phyloP scores from a whole-genome alignment of 2,329 filamentous ascomycete genomes.

The Sarocladium oryzae region DNA sequence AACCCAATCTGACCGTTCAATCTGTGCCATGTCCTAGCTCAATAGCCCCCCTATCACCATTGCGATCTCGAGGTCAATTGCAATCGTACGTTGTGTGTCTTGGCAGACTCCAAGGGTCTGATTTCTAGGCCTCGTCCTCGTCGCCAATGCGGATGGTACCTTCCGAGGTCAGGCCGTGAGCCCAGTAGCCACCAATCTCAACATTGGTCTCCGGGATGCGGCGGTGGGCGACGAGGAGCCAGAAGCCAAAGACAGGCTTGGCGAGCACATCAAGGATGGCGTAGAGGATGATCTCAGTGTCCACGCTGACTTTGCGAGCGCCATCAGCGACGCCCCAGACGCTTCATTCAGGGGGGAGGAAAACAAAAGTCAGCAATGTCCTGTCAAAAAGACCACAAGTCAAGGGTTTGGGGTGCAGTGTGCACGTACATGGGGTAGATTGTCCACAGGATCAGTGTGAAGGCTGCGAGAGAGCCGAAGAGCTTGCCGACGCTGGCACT shows the following conservation, averaged over 20 bases:
- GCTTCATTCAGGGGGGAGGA: too few species aligned
- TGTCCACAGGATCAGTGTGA: conserved; percentile 20
- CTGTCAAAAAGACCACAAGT: too few species aligned
- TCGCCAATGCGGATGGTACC: conserved; percentile 25
- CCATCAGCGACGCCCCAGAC: conserved; percentile 23
- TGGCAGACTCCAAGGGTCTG: too few species aligned
- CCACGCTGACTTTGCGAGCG: conserved; percentile 19
- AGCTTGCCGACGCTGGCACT: conserved; percentile 19
- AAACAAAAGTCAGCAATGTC: too few species aligned
- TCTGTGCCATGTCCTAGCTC: too few species aligned
- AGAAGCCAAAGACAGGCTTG: conserved; percentile 23
- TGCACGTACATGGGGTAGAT: conserved; percentile 24
- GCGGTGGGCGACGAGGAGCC: conserved; percentile 29
- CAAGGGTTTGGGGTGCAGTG: too few species aligned
- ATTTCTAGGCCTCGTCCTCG: conserved; percentile 10
- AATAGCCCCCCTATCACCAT: too few species aligned
- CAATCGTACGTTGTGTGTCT: too few species aligned
- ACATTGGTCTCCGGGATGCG: conserved; percentile 28
- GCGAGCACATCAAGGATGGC: conserved; percentile 23
- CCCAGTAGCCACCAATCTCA: conserved; percentile 33
- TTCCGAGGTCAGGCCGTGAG: conserved; percentile 28
- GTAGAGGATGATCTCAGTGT: conserved; percentile 24
- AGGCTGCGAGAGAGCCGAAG: conserved; percentile 19
- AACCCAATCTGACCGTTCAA: too few species aligned
- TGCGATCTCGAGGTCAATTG: too few species aligned